Conservation (phyloP, 2,329 filamentous ascomycete genomes). For the Colletotrichum tanaceti region DNA sequence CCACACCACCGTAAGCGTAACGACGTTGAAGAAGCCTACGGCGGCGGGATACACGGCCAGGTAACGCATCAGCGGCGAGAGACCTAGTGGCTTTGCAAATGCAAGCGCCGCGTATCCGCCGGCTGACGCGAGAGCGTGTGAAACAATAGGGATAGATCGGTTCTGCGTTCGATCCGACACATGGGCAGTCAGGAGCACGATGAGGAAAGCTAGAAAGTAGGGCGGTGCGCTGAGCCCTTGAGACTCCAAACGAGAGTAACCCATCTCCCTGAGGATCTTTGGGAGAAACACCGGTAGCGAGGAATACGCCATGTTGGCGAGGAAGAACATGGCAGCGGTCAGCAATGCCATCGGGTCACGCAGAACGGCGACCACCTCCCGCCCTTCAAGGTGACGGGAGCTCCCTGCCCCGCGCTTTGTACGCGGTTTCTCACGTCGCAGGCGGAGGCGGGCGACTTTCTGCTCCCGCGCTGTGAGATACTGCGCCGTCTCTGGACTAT, state of each 20-base stretch:
- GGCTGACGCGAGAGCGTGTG: conserved; percentile 75
- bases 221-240: conserved; percentile 86
- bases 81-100: conserved; percentile 60
- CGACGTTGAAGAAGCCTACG: conserved; percentile 84
- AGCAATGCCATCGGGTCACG: conserved; percentile 78
- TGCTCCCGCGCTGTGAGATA: conserved; percentile 74
- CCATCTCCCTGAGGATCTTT: conserved; percentile 82
- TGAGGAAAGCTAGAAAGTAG: conserved; percentile 79
- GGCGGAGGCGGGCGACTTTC: conserved; percentile 76
- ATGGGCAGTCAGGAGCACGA: conserved; percentile 78
- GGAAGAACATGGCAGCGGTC: conserved; percentile 85
- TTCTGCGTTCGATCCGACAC: conserved; percentile 74
- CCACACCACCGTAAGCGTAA: conserved; percentile 89
- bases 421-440: conserved; percentile 62
- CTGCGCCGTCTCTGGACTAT: conserved; percentile 74
- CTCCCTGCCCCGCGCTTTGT: conserved; percentile 41
- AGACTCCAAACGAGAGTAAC: conserved; percentile 72
- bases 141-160: conserved; percentile 74
- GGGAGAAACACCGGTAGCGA: conserved; percentile 90
- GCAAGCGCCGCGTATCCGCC: conserved; percentile 71
- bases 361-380: conserved; percentile 69
- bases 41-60: conserved; percentile 81
- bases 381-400: conserved; percentile 59
- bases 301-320: conserved; percentile 87
- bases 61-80: conserved; percentile 70